These are phyloP conservation scores for Fonsecaea pedrosoi DNA, from an alignment of 2,329 filamentous ascomycete species.

Conservation along the genomic window DNA sequence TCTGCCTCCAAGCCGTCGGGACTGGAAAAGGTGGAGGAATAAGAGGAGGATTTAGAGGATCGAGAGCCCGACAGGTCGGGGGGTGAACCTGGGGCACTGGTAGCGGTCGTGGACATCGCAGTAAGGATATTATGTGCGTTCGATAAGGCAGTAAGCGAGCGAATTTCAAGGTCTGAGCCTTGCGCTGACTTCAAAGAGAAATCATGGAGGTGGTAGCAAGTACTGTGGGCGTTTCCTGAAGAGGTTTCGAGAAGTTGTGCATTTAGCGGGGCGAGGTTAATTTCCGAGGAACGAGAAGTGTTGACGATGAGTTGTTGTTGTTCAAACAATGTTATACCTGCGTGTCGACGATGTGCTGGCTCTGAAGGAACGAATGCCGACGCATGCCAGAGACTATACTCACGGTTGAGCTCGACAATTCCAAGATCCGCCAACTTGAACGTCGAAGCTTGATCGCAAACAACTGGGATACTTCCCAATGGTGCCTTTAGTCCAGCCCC, in stretches of 20 bases:
- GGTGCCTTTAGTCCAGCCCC: constrained; percentile 31
- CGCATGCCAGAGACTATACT: constrained; percentile 41
- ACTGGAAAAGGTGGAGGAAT: constrained; percentile 78
- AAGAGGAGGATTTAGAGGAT: constrained; percentile 88
- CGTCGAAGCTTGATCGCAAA: constrained; percentile 32
- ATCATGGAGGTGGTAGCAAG: constrained; percentile 25
- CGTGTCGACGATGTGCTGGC: constrained; percentile 14
- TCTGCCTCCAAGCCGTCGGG: constrained; percentile 65
- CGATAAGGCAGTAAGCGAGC: constrained; percentile 30
- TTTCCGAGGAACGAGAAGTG: constrained; percentile 32
- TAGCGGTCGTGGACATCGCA: constrained; percentile 50
- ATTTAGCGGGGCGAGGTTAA: constrained; percentile 28
- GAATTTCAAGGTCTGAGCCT: constrained; percentile 24
- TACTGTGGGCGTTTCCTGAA: constrained; percentile 19
- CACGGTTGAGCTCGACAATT: constrained; percentile 45
- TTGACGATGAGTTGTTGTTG: constrained; percentile 20
- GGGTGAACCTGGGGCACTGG: constrained; percentile 68
- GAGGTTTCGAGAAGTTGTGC: constrained; percentile 23
- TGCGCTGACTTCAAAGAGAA: constrained; percentile 23
- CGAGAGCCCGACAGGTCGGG: constrained; percentile 83
- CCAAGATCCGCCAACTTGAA: constrained; percentile 34
- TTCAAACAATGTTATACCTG: constrained; percentile 22
- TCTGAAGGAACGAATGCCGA: constrained; percentile 32
- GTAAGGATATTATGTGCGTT: constrained; percentile 41
- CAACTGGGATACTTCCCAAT: constrained; percentile 33